Base-by-base conservation (phyloP, 2,329 filamentous ascomycete genomes). In the Xylariaceae sp. region DNA sequence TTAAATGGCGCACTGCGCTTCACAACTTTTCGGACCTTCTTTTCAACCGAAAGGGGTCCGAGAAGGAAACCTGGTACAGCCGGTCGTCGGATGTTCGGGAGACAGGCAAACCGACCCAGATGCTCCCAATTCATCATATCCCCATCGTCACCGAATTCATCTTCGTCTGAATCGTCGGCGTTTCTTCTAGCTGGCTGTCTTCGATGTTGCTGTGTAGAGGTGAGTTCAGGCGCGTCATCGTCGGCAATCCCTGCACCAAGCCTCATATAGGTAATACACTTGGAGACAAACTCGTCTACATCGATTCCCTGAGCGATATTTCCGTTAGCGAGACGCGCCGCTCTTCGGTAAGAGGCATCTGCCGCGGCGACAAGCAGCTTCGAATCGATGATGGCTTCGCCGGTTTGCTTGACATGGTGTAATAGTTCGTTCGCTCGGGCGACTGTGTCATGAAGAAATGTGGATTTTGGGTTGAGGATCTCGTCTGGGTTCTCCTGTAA, bases 321-420 rank as follows among this genome's bases (percentile, higher is more conserved):
- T 6, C 91, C 91, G 29, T 89, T 77, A 1, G 87, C 84, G 22
- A 95, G 78, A 48, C 86, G 84, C 41, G 86, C 77, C 0, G 89
- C 86, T 67, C 90, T 91, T 62, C 88, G 89, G 63, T 87, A 86
- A 0, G 88, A 86, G 4, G 95, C 72, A 59, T 96, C 91, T 5
- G 89, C 88, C 0, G 89, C 85, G 59, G 81, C 85, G 46, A 96
- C 87, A 3, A 97, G 79, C 22, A 95, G 77, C n/a, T 88, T 84
- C 0, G 92, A 91, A 68, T 99, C 94, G 56, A 95, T 86, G 0
- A 88, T 89, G 0, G 94, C 94, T 68, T 97, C 94, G 2, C 86
- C 84, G 0, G 94, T 96, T 73, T 96, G 92, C 64, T 87, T 89
- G 56, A 95, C 86, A 61, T 83, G 77, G 52, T 77, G 76, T 57